phyloP scores from a whole-genome alignment of 2,329 filamentous ascomycete species.

The Colletotrichum sp. region DNA sequence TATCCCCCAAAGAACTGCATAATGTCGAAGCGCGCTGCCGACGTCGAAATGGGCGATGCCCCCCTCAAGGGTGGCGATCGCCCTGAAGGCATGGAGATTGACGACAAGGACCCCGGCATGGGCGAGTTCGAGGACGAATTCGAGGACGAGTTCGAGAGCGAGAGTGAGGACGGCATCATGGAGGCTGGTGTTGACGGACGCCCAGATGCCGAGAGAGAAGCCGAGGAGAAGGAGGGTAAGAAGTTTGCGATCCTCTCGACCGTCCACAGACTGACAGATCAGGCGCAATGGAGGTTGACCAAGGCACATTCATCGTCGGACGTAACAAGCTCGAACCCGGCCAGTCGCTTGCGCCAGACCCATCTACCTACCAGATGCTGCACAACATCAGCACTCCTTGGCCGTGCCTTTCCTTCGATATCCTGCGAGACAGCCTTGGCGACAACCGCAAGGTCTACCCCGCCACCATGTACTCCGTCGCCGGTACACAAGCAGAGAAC shows the following conservation, averaged over 20 bases:
- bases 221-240: slow-evolving; percentile 78
- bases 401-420: slow-evolving; percentile 97
- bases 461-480: slow-evolving; percentile 92
- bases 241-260: background rate
- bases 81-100: slow-evolving; percentile 70
- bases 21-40: slow-evolving; percentile 68
- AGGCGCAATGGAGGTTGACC: slow-evolving; percentile 91
- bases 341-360: slow-evolving; percentile 89
- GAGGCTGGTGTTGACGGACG: slow-evolving; percentile 94
- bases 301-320: slow-evolving; percentile 94
- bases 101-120: slow-evolving; percentile 60
- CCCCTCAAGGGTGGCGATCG: slow-evolving; percentile 67
- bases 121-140: slow-evolving; percentile 96
- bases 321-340: slow-evolving; percentile 89
- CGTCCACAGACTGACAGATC: slow-evolving; percentile 12
- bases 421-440: slow-evolving; percentile 84
- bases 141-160: slow-evolving; percentile 88
- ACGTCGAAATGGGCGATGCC: slow-evolving; percentile 48
- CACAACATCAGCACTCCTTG: slow-evolving; percentile 93
- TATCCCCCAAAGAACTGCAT: background rate
- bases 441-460: slow-evolving; percentile 93
- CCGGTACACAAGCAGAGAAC: slow-evolving; percentile 89
- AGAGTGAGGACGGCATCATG: slow-evolving; percentile 88
- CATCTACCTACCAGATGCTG: slow-evolving; percentile 97
- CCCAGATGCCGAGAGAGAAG: slow-evolving; percentile 90